Percentiles rank a stretch among this genome's conserved stretches.
These are phyloP conservation scores for Rhazya stricta DNA, from an alignment of 257 asterid species.

Conservation along the genomic window DNA sequence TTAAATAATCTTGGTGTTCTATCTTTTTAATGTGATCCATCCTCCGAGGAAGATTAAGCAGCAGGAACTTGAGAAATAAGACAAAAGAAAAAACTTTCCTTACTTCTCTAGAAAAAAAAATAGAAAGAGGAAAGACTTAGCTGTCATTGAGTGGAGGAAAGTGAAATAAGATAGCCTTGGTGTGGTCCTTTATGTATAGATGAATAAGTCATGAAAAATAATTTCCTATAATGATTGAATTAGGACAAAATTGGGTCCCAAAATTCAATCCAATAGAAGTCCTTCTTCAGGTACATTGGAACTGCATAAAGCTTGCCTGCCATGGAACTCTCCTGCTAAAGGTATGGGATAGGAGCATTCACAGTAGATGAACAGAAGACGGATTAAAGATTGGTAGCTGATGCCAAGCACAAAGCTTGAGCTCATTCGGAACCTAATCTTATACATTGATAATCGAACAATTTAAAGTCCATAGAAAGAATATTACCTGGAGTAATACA, in stretches of 20 bases:
- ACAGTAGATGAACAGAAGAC: background rate
- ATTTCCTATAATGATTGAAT: background rate
- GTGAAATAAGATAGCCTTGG: background rate
- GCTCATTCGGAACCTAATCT: no score
- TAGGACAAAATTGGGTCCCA: constrained; percentile 11
- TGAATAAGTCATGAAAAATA: background rate
- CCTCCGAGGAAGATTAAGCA: background rate
- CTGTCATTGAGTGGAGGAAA: background rate
- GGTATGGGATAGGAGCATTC: background rate
- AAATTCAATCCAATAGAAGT: background rate
- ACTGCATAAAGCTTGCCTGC: background rate
- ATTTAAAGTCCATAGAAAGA: background rate
- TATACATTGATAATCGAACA: no score
- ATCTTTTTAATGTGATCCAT: background rate
- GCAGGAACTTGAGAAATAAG: background rate
- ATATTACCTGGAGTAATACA: background rate
- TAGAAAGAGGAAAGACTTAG: background rate
- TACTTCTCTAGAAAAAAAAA: background rate
- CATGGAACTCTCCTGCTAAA: background rate
- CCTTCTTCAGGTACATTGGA: background rate
- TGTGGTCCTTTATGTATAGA: background rate
- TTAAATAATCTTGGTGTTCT: background rate
- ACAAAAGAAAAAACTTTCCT: background rate
- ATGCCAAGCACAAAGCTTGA: no score
- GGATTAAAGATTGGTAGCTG: no score